Evolutionary conservation across 192 early-diverging fungal genomes (phyloP).

Genomic region (Coemansia sp.): DNA sequence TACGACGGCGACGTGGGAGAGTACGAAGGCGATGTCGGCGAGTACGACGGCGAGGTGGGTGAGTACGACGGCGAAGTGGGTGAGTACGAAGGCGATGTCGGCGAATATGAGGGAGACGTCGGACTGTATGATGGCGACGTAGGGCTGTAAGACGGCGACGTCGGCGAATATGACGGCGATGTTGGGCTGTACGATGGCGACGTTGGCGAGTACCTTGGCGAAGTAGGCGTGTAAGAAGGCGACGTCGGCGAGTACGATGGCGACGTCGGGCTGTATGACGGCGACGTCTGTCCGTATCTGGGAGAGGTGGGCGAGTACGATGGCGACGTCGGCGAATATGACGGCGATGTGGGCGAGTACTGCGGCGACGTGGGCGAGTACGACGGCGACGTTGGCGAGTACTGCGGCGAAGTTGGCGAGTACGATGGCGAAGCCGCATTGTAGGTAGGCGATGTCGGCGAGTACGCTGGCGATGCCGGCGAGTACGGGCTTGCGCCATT

Average conservation of each 20-base stretch:
- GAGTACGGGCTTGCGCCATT: constrained; percentile 62
- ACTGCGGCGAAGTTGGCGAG: constrained; percentile 65
- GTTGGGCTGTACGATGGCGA: constrained; percentile 64
- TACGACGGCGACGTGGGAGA: constrained; percentile 71
- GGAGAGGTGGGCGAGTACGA: constrained; percentile 68
- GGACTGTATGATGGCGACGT: constrained; percentile 66
- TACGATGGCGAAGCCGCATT: constrained; percentile 73
- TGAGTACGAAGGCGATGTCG: constrained; percentile 70
- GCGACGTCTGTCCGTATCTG: constrained; percentile 62
- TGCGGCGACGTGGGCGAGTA: constrained; percentile 69
- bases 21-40: constrained; percentile 67
- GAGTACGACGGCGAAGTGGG: constrained; percentile 74
- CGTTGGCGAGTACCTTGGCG: constrained; percentile 77
- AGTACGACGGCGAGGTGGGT: constrained; percentile 69
- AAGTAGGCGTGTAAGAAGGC: constrained; percentile 76
- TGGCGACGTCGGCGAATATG: constrained; percentile 69
- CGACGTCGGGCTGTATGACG: constrained; percentile 64
- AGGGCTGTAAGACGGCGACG: constrained; percentile 60
- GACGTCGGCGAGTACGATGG: constrained; percentile 55
- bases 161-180: constrained; percentile 69
- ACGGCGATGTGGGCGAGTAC: constrained; percentile 69
- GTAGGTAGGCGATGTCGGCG: constrained; percentile 77
- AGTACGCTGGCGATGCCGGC: constrained; percentile 62
- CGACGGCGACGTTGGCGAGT: constrained; percentile 66
- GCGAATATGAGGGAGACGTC: constrained; percentile 51